Conservation (phyloP, 2,329 filamentous ascomycete species). For the Colletotrichum orchidophilum region DNA sequence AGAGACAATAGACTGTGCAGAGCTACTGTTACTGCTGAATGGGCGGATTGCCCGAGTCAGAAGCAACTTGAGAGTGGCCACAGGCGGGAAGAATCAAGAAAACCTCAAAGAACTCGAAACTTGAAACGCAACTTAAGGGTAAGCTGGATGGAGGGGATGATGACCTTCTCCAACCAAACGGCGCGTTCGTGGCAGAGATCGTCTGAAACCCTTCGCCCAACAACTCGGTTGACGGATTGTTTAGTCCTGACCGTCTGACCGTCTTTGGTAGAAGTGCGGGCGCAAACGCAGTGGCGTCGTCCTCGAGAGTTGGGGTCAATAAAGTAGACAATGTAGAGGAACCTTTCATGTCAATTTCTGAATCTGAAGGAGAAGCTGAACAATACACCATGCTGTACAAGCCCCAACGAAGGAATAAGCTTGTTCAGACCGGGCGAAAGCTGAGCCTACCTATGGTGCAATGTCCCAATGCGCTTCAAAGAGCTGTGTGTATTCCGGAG, state of each 20-base stretch:
- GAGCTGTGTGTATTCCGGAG: not conserved
- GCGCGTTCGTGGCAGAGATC: not conserved
- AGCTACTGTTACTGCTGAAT: not conserved
- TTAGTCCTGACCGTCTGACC: slow-evolving; percentile 4
- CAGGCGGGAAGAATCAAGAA: too few relatives aligned
- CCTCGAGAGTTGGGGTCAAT: not conserved
- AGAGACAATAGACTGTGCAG: not conserved
- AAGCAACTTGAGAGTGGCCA: not conserved
- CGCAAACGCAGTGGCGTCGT: slow-evolving; percentile 7
- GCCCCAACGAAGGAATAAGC: slow-evolving; percentile 10
- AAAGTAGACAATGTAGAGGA: slow-evolving; percentile 22
- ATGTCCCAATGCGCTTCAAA: not conserved
- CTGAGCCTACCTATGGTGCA: not conserved
- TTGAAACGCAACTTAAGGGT: not conserved
- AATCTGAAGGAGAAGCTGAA: not conserved
- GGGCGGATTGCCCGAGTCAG: not conserved
- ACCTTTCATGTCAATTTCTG: slow-evolving; percentile 1
- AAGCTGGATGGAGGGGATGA: not conserved
- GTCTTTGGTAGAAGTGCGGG: slow-evolving; percentile 8
- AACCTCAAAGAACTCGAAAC: not conserved
- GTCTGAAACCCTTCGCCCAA: not conserved
- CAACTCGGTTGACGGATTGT: not conserved
- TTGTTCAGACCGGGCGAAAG: not conserved
- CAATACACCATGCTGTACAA: not conserved
- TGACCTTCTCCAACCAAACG: not conserved